Evolutionary conservation across 1,139 yeast genomes (phyloP).

Genomic region (Dujonia santamariae): DNA sequence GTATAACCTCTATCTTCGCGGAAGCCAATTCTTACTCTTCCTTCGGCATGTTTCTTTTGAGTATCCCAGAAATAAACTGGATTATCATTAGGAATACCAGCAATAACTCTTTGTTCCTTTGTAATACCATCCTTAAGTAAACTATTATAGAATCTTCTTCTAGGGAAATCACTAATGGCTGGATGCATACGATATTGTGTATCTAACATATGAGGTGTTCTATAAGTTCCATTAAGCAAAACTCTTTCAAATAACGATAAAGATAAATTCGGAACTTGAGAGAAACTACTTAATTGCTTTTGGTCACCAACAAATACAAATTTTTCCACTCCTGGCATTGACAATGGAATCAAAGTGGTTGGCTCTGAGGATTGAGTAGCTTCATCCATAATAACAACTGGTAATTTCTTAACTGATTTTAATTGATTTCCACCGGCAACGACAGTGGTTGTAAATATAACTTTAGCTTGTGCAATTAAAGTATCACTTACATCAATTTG

Average conservation of each 20-base stretch:
- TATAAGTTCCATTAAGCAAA: constrained; percentile 52
- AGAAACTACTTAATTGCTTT: constrained; percentile 61
- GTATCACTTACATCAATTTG: constrained; percentile 44
- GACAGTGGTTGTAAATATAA: constrained; percentile 68
- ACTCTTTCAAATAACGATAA: constrained; percentile 60
- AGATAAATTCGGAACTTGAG: constrained; percentile 60
- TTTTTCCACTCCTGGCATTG: constrained; percentile 64
- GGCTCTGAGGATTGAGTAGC: constrained; percentile 74
- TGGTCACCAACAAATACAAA: constrained; percentile 76
- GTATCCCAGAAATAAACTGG: constrained; percentile 60
- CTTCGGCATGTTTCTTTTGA: constrained; percentile 38
- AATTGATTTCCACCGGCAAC: constrained; percentile 67
- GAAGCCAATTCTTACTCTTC: constrained; percentile 41
- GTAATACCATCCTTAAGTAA: constrained; percentile 59
- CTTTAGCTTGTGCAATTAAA: constrained; percentile 61
- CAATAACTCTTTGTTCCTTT: constrained; percentile 41
- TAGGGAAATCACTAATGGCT: constrained; percentile 72
- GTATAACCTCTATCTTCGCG: constrained; percentile 53
- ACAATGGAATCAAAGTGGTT: constrained; percentile 63
- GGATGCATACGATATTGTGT: constrained; percentile 92
- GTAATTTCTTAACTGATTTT: constrained; percentile 52
- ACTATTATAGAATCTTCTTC: constrained; percentile 53
- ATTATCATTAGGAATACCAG: constrained; percentile 30
- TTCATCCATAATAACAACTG: constrained; percentile 63
- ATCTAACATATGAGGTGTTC: constrained; percentile 63